Conservation (phyloP, 2,329 filamentous ascomycete genomes). For the Scorias spongiosa region DNA sequence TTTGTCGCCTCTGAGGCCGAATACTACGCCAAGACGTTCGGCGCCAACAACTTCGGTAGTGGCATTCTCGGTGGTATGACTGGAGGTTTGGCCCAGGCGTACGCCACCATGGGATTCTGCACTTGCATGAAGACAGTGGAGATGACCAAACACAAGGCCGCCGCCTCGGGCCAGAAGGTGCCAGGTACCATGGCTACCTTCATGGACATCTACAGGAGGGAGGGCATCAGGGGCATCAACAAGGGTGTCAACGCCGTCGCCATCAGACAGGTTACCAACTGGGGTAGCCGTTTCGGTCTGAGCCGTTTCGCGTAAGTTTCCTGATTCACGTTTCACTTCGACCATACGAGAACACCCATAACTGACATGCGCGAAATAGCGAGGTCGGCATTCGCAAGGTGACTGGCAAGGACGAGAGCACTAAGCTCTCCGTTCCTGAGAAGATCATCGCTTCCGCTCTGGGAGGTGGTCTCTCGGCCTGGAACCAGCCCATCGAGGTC, state of each 20-base stretch:
- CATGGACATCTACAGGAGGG: conserved; percentile 88
- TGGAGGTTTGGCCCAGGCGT: conserved; percentile 92
- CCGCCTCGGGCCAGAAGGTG: conserved; percentile 65
- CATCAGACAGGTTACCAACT: conserved; percentile 98
- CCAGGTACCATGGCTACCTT: conserved; percentile 90
- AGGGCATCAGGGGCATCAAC: conserved; percentile 94
- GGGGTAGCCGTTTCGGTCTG: conserved; percentile 91
- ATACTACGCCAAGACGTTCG: conserved; percentile 66
- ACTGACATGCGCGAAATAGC: conserved; percentile 4
- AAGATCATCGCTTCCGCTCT: conserved; percentile 78
- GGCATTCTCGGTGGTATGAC: conserved; percentile 86
- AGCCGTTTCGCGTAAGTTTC: conserved; percentile 54
- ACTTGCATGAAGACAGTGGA: conserved; percentile 99
- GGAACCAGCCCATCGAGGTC: conserved; percentile 99
- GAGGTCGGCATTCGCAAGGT: conserved; percentile 71
- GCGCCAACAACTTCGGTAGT: conserved; percentile 71
- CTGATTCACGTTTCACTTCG: neutral
- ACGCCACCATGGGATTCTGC: conserved; percentile 99
- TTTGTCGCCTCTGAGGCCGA: conserved; percentile 98
- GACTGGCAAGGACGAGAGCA: conserved; percentile 58
- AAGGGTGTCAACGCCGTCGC: conserved; percentile 96
- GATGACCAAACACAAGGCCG: conserved; percentile 96
- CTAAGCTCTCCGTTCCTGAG: conserved; percentile 66
- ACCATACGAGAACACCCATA: neutral
- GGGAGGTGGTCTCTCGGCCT: conserved; percentile 87